phyloP scores from a whole-genome alignment of 306 rosid species.

The Albizia julibrissin region DNA sequence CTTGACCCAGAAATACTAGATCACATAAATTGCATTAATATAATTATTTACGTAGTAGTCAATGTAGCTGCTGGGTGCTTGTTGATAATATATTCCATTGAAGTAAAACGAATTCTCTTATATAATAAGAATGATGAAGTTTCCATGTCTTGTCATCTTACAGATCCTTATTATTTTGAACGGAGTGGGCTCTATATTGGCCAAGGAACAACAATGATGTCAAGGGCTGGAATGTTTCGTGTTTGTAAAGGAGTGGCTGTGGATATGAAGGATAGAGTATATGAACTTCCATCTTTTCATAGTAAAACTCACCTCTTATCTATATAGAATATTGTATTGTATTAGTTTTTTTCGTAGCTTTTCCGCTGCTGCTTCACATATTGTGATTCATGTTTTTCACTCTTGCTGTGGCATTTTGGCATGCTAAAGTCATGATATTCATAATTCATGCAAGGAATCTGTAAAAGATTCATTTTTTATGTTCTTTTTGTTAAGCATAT shows the following conservation, averaged over 20 bases:
- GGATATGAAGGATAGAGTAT: conserved; percentile 80
- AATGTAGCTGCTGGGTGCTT: conserved; percentile 5
- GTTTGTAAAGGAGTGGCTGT: conserved; percentile 77
- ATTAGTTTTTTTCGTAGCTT: background rate
- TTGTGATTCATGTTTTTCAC: conserved; percentile 5
- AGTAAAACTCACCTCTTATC: conserved; percentile 55
- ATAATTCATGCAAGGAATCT: background rate
- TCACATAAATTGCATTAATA: conserved; percentile 1
- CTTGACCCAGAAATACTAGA: background rate
- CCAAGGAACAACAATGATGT: conserved; percentile 78
- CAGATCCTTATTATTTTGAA: conserved; percentile 77
- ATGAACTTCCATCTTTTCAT: conserved; percentile 76
- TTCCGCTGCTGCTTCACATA: background rate
- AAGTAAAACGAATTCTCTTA: background rate
- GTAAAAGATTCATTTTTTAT: background rate
- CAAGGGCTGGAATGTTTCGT: conserved; percentile 90
- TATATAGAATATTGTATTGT: background rate
- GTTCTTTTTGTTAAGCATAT: background rate
- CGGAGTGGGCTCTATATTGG: conserved; percentile 84
- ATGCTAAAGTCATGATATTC: background rate
- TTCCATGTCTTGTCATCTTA: conserved; percentile 31
- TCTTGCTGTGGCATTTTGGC: conserved; percentile 17
- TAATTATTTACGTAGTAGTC: background rate
- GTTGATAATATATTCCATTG: background rate
- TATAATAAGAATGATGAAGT: conserved; percentile 16